Conservation (phyloP, 2,329 filamentous ascomycete species). For the Aspergillus fumigatiaffinis region DNA sequence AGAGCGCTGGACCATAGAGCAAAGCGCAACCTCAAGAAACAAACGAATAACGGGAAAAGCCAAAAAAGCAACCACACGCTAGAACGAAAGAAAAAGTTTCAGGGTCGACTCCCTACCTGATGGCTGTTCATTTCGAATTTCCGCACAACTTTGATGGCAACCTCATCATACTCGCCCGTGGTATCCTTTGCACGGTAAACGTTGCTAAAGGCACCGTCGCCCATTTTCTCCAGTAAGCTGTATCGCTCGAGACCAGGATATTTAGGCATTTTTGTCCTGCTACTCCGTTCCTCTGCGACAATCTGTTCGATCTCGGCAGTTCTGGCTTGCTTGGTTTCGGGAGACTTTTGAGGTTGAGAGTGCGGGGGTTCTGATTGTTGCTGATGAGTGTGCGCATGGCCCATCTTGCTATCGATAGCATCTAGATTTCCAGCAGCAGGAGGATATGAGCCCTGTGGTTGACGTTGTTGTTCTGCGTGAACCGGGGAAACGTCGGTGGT, state of each 20-base stretch:
- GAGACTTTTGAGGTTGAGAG: slow-evolving; percentile 24
- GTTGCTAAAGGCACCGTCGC: slow-evolving; percentile 97
- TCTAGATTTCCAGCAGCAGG: slow-evolving; percentile 59
- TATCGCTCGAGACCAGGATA: slow-evolving; percentile 85
- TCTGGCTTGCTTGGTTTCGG: slow-evolving; percentile 50
- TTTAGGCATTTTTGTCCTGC: slow-evolving; percentile 75
- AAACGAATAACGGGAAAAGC: slow-evolving; percentile 23
- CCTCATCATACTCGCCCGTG: slow-evolving; percentile 68
- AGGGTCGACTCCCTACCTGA: slow-evolving; percentile 73
- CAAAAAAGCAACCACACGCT: no score
- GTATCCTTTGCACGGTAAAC: slow-evolving; percentile 85
- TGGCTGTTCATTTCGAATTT: slow-evolving; percentile 99
- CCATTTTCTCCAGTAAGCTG: slow-evolving; percentile 93
- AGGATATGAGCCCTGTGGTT: slow-evolving; percentile 45
- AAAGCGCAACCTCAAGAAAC: slow-evolving; percentile 22
- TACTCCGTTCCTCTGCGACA: slow-evolving; percentile 86
- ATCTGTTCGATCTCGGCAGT: slow-evolving; percentile 74
- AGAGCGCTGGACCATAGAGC: slow-evolving; percentile 20
- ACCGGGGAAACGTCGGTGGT: slow-evolving; percentile 61
- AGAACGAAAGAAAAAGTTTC: slow-evolving; percentile 22
- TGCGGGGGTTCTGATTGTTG: slow-evolving; percentile 40
- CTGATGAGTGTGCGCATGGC: slow-evolving; percentile 64
- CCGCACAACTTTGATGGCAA: slow-evolving; percentile 96
- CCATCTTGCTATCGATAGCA: slow-evolving; percentile 55
- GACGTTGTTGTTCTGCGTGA: slow-evolving; percentile 60